These are phyloP conservation scores for Lecanosticta acicola DNA, from an alignment of 2,329 filamentous ascomycete genomes.

Conservation along the genomic window DNA sequence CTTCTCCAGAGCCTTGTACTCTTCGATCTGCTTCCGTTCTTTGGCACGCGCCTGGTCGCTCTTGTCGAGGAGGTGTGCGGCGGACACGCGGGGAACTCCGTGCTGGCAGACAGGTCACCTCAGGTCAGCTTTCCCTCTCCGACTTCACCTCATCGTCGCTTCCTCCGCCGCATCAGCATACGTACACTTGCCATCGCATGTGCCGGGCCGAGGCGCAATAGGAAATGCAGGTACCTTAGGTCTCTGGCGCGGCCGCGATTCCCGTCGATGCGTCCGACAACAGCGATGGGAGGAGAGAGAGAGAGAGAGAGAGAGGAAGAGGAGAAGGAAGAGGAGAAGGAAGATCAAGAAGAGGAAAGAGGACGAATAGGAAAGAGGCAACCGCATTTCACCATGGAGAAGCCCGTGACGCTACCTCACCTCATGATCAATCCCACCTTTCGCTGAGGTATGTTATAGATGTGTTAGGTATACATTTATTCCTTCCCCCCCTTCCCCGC, in stretches of 20 bases:
- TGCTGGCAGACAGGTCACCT: slow-evolving; percentile 53
- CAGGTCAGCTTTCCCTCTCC: slow-evolving; percentile 2
- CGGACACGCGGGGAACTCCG: slow-evolving; percentile 62
- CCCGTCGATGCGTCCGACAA: no score
- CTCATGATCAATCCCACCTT: no score
- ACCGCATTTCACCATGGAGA: slow-evolving; percentile 1
- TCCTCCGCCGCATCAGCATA: slow-evolving; percentile 5
- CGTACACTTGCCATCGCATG: slow-evolving; percentile 9
- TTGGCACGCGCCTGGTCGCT: slow-evolving; percentile 66
- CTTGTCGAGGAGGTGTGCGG: slow-evolving; percentile 47
- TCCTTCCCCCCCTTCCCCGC: background rate
- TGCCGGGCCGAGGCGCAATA: no score
- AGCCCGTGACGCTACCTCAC: slow-evolving; percentile 5
- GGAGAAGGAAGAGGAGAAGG: no score
- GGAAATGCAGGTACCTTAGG: no score
- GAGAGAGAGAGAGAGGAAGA: no score
- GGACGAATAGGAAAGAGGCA: background rate
- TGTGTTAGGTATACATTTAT: background rate
- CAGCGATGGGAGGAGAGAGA: no score
- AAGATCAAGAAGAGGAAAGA: no score
- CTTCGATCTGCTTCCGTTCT: slow-evolving; percentile 68
- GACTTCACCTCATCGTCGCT: slow-evolving; percentile 16
- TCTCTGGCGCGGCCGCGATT: no score
- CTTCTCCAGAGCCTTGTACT: slow-evolving; percentile 67
- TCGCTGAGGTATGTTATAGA: background rate